Conservation (phyloP, 2,329 filamentous ascomycete species). For the Fusarium cyanostomum region DNA sequence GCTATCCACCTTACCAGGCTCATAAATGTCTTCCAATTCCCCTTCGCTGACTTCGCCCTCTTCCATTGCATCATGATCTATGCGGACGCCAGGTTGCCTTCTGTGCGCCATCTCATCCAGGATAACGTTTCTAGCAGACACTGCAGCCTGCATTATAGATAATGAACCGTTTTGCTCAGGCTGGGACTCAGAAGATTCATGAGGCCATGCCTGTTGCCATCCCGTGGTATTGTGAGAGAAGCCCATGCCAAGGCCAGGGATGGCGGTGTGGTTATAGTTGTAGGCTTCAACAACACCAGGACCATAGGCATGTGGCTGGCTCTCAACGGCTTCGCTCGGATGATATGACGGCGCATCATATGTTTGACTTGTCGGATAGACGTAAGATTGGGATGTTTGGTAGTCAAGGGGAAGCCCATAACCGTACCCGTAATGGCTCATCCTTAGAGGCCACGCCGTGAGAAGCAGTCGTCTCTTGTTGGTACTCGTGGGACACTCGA, state of each 20-base stretch:
- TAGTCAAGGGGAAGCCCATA: slow-evolving; percentile 38
- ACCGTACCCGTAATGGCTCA: slow-evolving; percentile 46
- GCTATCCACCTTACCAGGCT: slow-evolving; percentile 47
- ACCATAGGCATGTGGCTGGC: slow-evolving; percentile 10
- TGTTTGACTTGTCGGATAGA: slow-evolving; percentile 24
- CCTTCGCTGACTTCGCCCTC: slow-evolving; percentile 82
- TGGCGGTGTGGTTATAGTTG: slow-evolving; percentile 43
- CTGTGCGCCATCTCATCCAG: neutral
- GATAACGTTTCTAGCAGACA: neutral
- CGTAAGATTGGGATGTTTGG: slow-evolving; percentile 33
- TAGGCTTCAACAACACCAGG: slow-evolving; percentile 29
- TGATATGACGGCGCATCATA: slow-evolving; percentile 20
- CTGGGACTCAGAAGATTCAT: slow-evolving; percentile 8
- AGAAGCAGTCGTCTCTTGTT: neutral
- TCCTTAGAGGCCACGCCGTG: slow-evolving; percentile 21
- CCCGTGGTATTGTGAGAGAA: slow-evolving; percentile 28
- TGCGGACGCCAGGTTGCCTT: neutral
- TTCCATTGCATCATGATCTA: slow-evolving; percentile 55
- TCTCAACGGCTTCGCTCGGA: slow-evolving; percentile 9
- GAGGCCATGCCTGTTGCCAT: slow-evolving; percentile 30
- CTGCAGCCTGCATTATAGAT: neutral
- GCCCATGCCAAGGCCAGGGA: slow-evolving; percentile 49
- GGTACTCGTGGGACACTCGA: neutral
- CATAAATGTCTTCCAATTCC: slow-evolving; percentile 67
- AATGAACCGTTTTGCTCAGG: neutral